Evolutionary conservation across 148 eudicot genomes (phyloP), one percentile per base, ranked within the genome.

Genomic region (Fagopyrum tataricum): DNA sequence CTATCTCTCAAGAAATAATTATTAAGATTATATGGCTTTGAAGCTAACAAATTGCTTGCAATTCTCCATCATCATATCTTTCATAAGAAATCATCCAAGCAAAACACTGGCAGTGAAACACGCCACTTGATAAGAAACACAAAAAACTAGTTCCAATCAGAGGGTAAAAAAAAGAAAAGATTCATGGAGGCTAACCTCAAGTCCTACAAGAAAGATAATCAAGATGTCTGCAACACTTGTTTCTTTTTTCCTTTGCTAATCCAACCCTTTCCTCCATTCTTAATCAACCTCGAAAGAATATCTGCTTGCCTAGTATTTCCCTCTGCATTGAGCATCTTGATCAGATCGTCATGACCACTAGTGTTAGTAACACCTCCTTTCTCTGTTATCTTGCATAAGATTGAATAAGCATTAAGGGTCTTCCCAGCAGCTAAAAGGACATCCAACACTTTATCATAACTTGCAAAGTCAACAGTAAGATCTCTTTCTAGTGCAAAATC

Each of bases 301-400:
- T 94, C 97, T 23, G 97, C 98, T 84, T 94, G 98, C 69, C 86
- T 94, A 7, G 97, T 86, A 79, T 89, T 91, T 21, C 98, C 98
- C 77, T 88, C 90, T 72, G 85, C 84, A 12, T 84, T 91, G 11
- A 91, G 89, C 71, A 79, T 84, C 82, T 87, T 89, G 61, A 94
- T 94, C 49, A 94, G 78, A 47, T 82, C 88, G 76, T 88, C 82
- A 51, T 79, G 81, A 82, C 84, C 88, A 62, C 81, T 84, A 76
- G 44, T 66, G 73, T 88, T 85, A 55, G 86, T 80, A 53, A 78
- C 81, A 31, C 97, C 96, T 72, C 97, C 96, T 79, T 89, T 94
- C 75, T 76, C 86, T 62, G 80, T 80, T 71, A 94, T 85, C 80
- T 91, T 94, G 76, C 93, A 91, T 79, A 94, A 79, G 44, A 94